Base-by-base conservation (phyloP, 2,329 filamentous ascomycete species). In the Aspergillus calidoustus region DNA sequence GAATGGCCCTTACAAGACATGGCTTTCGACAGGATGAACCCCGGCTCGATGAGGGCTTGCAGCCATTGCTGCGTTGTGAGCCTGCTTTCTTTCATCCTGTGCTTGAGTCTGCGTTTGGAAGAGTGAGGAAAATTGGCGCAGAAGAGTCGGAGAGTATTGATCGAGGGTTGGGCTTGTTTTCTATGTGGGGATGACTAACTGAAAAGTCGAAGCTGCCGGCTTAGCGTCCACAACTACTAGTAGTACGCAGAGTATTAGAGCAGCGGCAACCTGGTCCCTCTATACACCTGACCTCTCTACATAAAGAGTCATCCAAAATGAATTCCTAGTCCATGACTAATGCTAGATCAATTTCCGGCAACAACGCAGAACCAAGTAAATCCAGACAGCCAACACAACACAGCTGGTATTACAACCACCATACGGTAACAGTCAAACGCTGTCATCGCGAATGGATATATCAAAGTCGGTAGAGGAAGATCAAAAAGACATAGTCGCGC, bases 1-100 rank as follows among this genome's bases (percentile, higher is more conserved):
- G 25, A 46, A n/a, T 54, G n/a, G 7, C 23, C 69, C 71, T 67
- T 66, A 74, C 72, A 67, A 23, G 67, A 67, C 61, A 73, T 69
- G 4, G 71, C 71, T 64, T 60, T 68, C 4, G 57, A 38, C 61
- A 74, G 63, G 46, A 74, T 60, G 4, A 55, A n/a, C 6, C 66
- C 68, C 5, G 72, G 72, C n/a, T 71, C 72, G 5, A 70, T 23
- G 22, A 74, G 54, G 19, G 53, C 54, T 3, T 48, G 47, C 34
- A 73, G 30, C 54, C 70, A 69, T 59, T 68, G 54, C 7, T 34
- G 23, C 7, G 57, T 65, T 25, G 65, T 57, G 4, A 54, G 62
- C 22, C 64, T 59, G 19, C 56, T 34, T 3, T 23, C 31, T 4
- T 57, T 57, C 38, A 48, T 60, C 23, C 38, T 54, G 41, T 17